Percentiles rank a stretch among this genome's conserved stretches.
These are phyloP conservation scores for Beauveria pseudobassiana DNA, from an alignment of 2,329 filamentous ascomycete genomes.

Conservation along the genomic window DNA sequence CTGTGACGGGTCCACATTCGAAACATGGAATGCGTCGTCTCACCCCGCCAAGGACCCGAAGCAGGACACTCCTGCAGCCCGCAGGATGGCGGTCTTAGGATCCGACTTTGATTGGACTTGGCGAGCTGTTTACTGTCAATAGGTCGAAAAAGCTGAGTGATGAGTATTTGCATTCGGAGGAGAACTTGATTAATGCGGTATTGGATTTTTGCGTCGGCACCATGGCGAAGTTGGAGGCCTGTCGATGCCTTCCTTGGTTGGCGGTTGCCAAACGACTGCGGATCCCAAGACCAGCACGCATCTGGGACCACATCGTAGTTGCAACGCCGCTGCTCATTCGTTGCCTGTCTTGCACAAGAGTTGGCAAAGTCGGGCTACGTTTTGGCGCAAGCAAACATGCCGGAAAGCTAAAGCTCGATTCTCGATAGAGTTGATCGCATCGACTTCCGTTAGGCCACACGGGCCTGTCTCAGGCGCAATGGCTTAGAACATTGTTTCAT, in stretches of 20 bases:
- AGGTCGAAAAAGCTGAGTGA: neutral
- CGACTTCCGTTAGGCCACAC: neutral
- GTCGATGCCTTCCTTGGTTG: neutral
- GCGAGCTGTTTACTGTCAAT: neutral
- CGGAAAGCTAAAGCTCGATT: neutral
- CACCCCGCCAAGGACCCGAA: neutral
- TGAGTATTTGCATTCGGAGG: neutral
- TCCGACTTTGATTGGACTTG: neutral
- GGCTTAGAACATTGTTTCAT: constrained; percentile 1
- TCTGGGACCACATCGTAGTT: neutral
- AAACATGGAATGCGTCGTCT: constrained; percentile 5
- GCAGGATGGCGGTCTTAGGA: neutral
- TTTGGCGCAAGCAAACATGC: neutral
- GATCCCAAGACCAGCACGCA: neutral
- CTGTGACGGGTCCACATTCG: constrained; percentile 3
- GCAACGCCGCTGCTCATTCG: neutral
- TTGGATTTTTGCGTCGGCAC: neutral
- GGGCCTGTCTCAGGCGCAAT: neutral
- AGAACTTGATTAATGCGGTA: neutral
- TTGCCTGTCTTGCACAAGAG: neutral
- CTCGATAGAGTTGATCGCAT: neutral
- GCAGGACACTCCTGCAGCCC: neutral
- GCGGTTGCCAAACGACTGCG: neutral
- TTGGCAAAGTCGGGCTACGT: neutral
- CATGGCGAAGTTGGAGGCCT: neutral